Conservation (phyloP, 331 rosid species). For the Acacia concinna region DNA sequence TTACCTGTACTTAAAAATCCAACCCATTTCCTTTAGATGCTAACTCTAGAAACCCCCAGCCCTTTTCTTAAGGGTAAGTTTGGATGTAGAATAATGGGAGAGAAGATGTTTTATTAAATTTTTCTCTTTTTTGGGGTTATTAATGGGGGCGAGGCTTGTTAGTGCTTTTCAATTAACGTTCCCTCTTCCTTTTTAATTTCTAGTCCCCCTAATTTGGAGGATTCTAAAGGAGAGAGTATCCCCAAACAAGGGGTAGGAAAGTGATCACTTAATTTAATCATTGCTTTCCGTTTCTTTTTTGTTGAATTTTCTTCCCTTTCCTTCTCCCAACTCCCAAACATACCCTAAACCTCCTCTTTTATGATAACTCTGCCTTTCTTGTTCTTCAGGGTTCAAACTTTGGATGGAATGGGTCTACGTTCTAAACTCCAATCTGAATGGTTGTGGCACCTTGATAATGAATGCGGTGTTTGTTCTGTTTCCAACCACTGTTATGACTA, state of each 20-base stretch:
- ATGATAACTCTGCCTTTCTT: constrained; percentile 26
- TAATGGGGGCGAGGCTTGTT: not conserved
- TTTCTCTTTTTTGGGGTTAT: constrained; percentile 1
- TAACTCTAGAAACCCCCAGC: not conserved
- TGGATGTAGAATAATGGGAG: not conserved
- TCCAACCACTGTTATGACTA: not conserved
- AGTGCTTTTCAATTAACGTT: not conserved
- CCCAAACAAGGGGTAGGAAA: not conserved
- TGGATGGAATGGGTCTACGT: constrained; percentile 86
- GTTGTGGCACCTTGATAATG: not conserved
- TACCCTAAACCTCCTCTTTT: not conserved
- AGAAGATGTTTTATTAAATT: not conserved
- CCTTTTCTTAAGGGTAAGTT: not conserved
- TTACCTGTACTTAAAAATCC: constrained; percentile 27
- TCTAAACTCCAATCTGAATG: constrained; percentile 32
- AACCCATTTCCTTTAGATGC: not conserved
- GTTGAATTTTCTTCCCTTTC: not conserved
- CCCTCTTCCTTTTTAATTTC: not conserved
- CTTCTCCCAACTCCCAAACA: not conserved
- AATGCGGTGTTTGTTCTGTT: not conserved
- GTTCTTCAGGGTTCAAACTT: constrained; percentile 73
- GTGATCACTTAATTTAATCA: not conserved
- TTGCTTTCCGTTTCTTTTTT: not conserved
- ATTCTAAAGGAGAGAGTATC: not conserved
- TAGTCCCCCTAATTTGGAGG: not conserved